Evolutionary conservation across 257 asterid species (phyloP).

Genomic region (Gentiana dahurica): DNA sequence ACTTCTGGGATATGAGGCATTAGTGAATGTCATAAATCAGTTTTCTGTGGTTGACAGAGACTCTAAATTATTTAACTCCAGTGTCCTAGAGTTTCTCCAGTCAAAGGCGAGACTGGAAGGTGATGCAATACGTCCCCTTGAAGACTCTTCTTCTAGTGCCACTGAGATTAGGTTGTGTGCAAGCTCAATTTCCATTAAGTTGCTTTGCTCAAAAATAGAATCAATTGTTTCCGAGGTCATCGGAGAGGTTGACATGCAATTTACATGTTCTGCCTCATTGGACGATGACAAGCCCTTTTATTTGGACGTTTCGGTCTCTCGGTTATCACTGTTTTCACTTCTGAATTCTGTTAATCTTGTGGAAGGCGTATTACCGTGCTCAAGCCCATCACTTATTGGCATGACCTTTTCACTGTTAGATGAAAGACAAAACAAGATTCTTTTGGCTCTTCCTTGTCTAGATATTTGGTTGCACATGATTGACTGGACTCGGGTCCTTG

Average conservation of each 20-base stretch:
- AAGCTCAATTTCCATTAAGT: constrained; percentile 46
- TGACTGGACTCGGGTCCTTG: constrained; percentile 68
- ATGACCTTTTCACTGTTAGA: constrained; percentile 32
- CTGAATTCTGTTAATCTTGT: constrained; percentile 64
- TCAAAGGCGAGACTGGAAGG: constrained; percentile 35
- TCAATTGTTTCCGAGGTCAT: constrained; percentile 44
- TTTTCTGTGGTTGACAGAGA: constrained; percentile 49
- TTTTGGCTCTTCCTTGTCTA: constrained; percentile 44
- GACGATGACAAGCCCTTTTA: constrained; percentile 26
- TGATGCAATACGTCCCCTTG: constrained; percentile 22
- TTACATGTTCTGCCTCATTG: constrained; percentile 48
- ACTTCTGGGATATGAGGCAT: constrained; percentile 47
- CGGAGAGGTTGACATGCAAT: constrained; percentile 58
- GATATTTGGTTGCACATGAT: constrained; percentile 64
- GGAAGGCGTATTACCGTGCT: constrained; percentile 36
- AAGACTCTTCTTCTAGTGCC: constrained; percentile 24
- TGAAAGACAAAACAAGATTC: constrained; percentile 33
- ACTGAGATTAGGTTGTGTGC: constrained; percentile 47
- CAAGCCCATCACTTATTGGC: constrained; percentile 49
- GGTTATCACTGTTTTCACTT: constrained; percentile 55
- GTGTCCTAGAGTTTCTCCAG: constrained; percentile 40
- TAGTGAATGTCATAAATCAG: constrained; percentile 48
- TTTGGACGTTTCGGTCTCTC: constrained; percentile 49
- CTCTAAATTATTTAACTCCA: constrained; percentile 43
- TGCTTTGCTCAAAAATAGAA: constrained; percentile 35